Evolutionary conservation across 2,329 filamentous ascomycete species (phyloP).

Genomic region (Penicillium nordicum): DNA sequence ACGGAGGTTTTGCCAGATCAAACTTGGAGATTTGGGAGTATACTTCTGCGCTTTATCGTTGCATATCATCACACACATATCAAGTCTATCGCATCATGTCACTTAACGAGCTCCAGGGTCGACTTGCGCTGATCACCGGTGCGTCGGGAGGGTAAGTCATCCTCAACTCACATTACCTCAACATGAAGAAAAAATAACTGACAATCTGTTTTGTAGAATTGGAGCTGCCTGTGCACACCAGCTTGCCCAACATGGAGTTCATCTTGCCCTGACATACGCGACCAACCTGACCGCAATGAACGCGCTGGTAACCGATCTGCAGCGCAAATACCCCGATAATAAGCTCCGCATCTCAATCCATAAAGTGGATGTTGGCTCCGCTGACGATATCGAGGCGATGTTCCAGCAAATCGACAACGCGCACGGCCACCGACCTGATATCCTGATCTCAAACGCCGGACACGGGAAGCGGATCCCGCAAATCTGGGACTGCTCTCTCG

Average conservation of each 20-base stretch:
- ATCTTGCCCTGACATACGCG: constrained; percentile 59
- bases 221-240: constrained; percentile 57
- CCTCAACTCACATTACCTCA: background rate
- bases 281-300: constrained; percentile 49
- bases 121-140: constrained; percentile 58
- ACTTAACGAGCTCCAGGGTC: constrained; percentile 50
- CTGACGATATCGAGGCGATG: constrained; percentile 53
- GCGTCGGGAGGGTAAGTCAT: constrained; percentile 56
- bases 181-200: constrained; percentile 3
- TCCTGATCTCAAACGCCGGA: constrained; percentile 65
- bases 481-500: constrained; percentile 58
- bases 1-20: constrained; percentile 9
- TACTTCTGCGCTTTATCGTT: background rate
- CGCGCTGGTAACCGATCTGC: constrained; percentile 44
- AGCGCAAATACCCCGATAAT: constrained; percentile 27
- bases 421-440: constrained; percentile 58
- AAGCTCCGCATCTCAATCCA: constrained; percentile 51
- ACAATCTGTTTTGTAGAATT: constrained; percentile 46
- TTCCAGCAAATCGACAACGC: constrained; percentile 53
- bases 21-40: background rate
- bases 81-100: constrained; percentile 13
- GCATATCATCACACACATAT: background rate
- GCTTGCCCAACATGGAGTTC: constrained; percentile 51
- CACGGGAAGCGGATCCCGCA: constrained; percentile 59
- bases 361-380: constrained; percentile 56